Evolutionary conservation across 306 rosid genomes (phyloP).

Genomic region (Gleditsia sinensis): DNA sequence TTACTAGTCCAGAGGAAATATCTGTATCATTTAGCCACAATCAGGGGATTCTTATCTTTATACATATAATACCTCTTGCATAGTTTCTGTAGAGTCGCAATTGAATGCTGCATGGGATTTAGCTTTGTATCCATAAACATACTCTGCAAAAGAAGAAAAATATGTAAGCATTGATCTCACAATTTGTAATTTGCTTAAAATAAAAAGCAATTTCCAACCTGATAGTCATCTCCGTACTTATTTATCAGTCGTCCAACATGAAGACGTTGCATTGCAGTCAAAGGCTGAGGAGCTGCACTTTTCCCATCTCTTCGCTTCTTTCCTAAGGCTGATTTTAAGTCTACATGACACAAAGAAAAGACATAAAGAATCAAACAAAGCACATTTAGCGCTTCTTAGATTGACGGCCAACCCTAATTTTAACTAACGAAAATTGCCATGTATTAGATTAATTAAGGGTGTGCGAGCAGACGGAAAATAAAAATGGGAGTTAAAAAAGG

Average conservation of each 20-base stretch:
- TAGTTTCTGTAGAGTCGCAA: constrained; percentile 74
- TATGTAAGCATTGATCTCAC: constrained; percentile 5
- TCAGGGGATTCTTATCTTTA: constrained; percentile 56
- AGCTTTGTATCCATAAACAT: constrained; percentile 89
- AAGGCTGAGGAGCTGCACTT: constrained; percentile 60
- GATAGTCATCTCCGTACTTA: constrained; percentile 68
- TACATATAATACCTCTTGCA: constrained; percentile 61
- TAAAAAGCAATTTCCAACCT: constrained; percentile 44
- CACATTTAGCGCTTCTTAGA: not conserved
- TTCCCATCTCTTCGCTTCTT: constrained; percentile 87
- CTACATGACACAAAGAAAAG: constrained; percentile 44
- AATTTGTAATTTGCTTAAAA: not conserved
- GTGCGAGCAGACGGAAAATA: not conserved
- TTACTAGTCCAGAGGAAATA: not conserved
- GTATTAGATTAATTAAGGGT: not conserved
- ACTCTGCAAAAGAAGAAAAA: constrained; percentile 48
- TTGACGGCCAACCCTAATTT: not conserved
- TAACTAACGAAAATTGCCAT: not conserved
- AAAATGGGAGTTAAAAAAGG: not conserved
- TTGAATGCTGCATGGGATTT: constrained; percentile 85
- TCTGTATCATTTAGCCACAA: constrained; percentile 29
- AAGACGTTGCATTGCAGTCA: constrained; percentile 75
- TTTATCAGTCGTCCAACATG: constrained; percentile 62
- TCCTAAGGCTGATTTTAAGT: constrained; percentile 81
- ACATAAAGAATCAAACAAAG: not conserved